phyloP scores from a whole-genome alignment of 306 rosid species.

The Cercis canadensis region DNA sequence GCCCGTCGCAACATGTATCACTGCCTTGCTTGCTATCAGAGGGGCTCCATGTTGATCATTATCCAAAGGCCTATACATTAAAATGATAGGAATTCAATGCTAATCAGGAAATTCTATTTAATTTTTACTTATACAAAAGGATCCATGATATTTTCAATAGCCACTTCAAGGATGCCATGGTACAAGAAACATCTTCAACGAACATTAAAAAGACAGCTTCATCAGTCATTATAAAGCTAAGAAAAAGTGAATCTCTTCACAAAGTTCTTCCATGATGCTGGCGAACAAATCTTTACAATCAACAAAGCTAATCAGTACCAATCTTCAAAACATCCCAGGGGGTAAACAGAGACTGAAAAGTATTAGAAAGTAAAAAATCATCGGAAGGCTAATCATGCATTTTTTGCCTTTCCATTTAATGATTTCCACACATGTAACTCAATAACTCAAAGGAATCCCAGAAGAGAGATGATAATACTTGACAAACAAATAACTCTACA shows the following conservation, averaged over 20 bases:
- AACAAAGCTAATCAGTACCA: slow-evolving; percentile 19
- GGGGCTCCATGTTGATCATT: background rate
- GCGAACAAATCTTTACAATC: slow-evolving; percentile 29
- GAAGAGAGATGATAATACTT: slow-evolving; percentile 30
- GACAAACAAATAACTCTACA: slow-evolving; percentile 22
- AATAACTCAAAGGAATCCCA: slow-evolving; percentile 40
- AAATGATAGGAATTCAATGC: background rate
- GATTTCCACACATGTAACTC: slow-evolving; percentile 22
- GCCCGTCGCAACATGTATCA: background rate
- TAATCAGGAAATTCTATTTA: background rate
- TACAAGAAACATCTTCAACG: background rate
- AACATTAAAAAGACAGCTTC: slow-evolving; percentile 1
- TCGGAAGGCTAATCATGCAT: slow-evolving; percentile 20
- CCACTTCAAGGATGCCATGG: no score
- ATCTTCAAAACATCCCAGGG: slow-evolving; percentile 19
- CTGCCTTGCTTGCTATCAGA: background rate
- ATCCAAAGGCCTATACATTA: background rate
- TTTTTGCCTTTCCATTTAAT: slow-evolving; percentile 30
- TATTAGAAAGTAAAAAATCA: slow-evolving; percentile 8
- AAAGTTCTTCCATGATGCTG: background rate
- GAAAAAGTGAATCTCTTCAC: slow-evolving; percentile 12
- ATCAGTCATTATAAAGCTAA: slow-evolving; percentile 10
- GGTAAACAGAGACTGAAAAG: slow-evolving; percentile 3
- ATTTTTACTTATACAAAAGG: background rate
- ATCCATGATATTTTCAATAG: background rate